phyloP scores from a whole-genome alignment of 2,329 filamentous ascomycete species.

The Lomentospora prolificans region DNA sequence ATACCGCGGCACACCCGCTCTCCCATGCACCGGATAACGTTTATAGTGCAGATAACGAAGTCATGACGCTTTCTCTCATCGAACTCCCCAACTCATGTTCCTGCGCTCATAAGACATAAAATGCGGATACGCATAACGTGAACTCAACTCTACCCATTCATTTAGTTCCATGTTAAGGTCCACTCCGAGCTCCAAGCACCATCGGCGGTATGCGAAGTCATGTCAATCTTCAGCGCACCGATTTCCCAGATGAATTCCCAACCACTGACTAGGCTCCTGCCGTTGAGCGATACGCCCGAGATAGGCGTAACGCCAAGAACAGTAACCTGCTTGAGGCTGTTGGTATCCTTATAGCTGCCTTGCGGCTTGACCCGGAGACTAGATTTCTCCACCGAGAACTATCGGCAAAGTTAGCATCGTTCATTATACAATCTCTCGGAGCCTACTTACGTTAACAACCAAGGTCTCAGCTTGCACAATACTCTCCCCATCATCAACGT shows the following conservation, averaged over 20 bases:
- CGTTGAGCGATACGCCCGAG: slow-evolving; percentile 42
- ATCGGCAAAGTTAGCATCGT: not conserved
- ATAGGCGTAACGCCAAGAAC: slow-evolving; percentile 44
- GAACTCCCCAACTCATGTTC: not conserved
- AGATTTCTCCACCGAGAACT: slow-evolving; percentile 32
- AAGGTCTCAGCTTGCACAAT: slow-evolving; percentile 48
- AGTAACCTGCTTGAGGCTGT: slow-evolving; percentile 51
- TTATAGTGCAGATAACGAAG: not conserved
- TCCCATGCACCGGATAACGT: not conserved
- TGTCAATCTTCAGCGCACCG: slow-evolving; percentile 38
- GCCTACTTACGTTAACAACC: slow-evolving; percentile 34
- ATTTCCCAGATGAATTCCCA: slow-evolving; percentile 39
- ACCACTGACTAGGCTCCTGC: slow-evolving; percentile 25
- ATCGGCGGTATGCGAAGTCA: slow-evolving; percentile 35
- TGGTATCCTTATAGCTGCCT: slow-evolving; percentile 46
- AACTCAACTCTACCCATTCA: not conserved
- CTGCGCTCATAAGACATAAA: not conserved
- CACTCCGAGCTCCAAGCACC: slow-evolving; percentile 52
- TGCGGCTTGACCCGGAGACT: slow-evolving; percentile 35
- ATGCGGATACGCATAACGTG: not conserved
- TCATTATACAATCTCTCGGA: not conserved
- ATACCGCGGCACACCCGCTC: not conserved
- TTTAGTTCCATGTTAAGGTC: slow-evolving; percentile 41
- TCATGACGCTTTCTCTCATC: not conserved
- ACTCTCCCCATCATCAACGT: slow-evolving; percentile 68